Evolutionary conservation across 2,329 filamentous ascomycete species (phyloP).

Genomic region (Alternaria angustiovoidea): DNA sequence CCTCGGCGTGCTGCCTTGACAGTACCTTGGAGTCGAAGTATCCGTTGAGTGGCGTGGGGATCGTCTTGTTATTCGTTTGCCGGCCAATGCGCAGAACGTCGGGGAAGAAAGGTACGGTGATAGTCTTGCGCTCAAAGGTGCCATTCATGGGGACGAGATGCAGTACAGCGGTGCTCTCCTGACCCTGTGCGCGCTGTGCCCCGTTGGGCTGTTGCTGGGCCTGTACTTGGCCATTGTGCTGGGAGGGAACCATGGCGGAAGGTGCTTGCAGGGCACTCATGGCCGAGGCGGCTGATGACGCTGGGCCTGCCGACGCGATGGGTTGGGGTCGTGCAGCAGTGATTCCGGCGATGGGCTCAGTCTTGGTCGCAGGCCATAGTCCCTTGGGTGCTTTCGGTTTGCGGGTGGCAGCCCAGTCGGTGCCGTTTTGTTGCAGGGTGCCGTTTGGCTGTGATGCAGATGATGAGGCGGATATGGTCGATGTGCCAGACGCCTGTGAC

Average conservation of each 20-base stretch:
- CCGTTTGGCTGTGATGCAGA: slow-evolving; percentile 70
- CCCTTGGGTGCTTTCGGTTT: slow-evolving; percentile 62
- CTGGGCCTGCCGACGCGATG: slow-evolving; percentile 65
- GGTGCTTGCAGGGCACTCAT: slow-evolving; percentile 71
- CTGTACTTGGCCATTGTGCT: slow-evolving; percentile 71
- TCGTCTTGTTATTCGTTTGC: slow-evolving; percentile 95
- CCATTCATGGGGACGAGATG: slow-evolving; percentile 91
- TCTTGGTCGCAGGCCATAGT: slow-evolving; percentile 71
- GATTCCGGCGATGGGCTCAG: slow-evolving; percentile 70
- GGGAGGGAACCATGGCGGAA: slow-evolving; percentile 69
- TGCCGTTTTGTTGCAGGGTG: slow-evolving; percentile 51
- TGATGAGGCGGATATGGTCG: slow-evolving; percentile 65
- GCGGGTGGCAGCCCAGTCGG: slow-evolving; percentile 54
- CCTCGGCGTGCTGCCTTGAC: slow-evolving; percentile 93
- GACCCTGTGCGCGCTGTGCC: slow-evolving; percentile 53
- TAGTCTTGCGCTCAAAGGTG: slow-evolving; percentile 97
- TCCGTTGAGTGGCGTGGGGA: slow-evolving; percentile 88
- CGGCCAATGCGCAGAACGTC: slow-evolving; percentile 93
- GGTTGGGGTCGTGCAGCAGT: slow-evolving; percentile 69
- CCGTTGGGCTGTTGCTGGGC: slow-evolving; percentile 66
- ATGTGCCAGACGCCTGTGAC: slow-evolving; percentile 68
- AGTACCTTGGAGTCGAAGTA: slow-evolving; percentile 99
- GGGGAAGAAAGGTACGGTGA: slow-evolving; percentile 90
- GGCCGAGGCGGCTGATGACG: slow-evolving; percentile 66
- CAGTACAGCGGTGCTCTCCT: slow-evolving; percentile 77